Base-by-base conservation (phyloP, 306 rosid genomes). In the Lathyrus oleraceus region DNA sequence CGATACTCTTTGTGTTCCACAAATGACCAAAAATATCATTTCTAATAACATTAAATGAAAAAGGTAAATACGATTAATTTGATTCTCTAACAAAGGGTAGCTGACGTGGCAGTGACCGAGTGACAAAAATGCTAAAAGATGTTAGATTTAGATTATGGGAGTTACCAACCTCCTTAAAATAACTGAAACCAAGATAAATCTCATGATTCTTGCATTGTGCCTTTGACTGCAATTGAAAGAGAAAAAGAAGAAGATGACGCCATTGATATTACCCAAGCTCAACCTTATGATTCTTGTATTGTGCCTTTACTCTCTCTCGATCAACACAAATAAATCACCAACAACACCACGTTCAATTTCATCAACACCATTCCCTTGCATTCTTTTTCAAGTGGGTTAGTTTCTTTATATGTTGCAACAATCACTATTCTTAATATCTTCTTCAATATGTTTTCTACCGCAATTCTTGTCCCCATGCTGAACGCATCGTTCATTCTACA, bases 381-480 rank as follows among this genome's bases (percentile, higher is more conserved):
- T n/a, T 72, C 79, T 2, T 61, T 72, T 44, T 14, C 49, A 10
- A 21, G 16, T 3, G 25, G 11, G 9, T 30, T 39, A 0, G 3
- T 72, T 6, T 73, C 63, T 20, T 56, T 68, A 42, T 72, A 19
- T 40, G 82, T 1, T n/a, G n/a, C 6, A 56, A 30, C 3, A 8
- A 19, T 9, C 19, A 27, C 0, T 6, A 66, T 2, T 21, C 69
- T 7, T 10, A 57, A 7, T 48, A 23, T 23, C 30, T 11, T 35
- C 76, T 75, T 5, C 21, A 70, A 42, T 70, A 70, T 7, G 59
- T 70, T 75, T 81, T 59, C 70, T 76, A 80, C 63, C 48, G 77
- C 17, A 0, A 64, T 19, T 75, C 77, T 0, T 80, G 84, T 48
- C 80, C 77, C 0, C 19, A 39, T 0, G 77, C 74, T 11, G 80